Conservation (phyloP, 2,329 filamentous ascomycete genomes). For the Xylariaceae sp. region DNA sequence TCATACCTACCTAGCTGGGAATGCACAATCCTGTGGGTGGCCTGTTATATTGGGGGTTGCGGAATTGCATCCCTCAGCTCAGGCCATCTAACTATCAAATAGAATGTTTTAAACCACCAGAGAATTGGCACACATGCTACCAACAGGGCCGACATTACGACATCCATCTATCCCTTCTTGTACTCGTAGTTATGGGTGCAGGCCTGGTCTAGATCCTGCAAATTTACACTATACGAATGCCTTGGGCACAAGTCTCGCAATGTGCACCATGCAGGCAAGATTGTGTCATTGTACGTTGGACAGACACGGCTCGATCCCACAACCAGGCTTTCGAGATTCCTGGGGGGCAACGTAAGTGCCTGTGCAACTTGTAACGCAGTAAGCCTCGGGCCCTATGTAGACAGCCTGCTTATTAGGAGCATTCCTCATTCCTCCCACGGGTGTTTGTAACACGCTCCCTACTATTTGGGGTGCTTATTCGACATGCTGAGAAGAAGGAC, state of each 20-base stretch:
- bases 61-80: no score
- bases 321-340: not conserved
- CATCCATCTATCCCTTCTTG: not conserved
- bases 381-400: constrained; percentile 19
- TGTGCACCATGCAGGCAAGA: not conserved
- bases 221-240: not conserved
- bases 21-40: not conserved
- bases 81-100: no score
- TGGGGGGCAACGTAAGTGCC: constrained; percentile 5
- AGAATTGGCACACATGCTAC: not conserved
- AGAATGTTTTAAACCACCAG: no score
- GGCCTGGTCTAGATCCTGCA: not conserved
- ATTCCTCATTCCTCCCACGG: constrained; percentile 9
- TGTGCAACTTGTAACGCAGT: constrained; percentile 22
- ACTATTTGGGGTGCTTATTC: constrained; percentile 8
- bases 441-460: not conserved
- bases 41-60: no score
- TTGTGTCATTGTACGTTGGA: constrained; percentile 16
- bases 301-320: constrained; percentile 21
- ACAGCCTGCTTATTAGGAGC: constrained; percentile 22
- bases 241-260: constrained; percentile 2
- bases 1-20: no score
- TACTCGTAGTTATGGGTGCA: not conserved
- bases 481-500: not conserved
- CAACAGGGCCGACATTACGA: not conserved